These are phyloP conservation scores for Mortierella sp. DNA, from an alignment of 371 early-diverging fungal genomes.

Conservation along the genomic window DNA sequence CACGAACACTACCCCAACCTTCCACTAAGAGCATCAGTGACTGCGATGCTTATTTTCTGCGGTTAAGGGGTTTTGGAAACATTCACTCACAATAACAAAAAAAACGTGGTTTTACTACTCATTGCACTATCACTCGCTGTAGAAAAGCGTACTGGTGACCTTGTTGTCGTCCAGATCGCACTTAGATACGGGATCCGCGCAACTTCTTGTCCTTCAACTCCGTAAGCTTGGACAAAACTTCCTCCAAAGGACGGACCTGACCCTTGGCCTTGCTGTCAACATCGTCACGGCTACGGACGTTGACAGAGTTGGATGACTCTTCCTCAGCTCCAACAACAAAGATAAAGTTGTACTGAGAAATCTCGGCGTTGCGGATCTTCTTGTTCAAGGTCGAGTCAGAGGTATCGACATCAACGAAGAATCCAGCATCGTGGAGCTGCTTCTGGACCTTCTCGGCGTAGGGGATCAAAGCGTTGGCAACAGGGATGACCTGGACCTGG, in stretches of 20 bases:
- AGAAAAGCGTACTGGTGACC: background rate
- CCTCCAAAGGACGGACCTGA: constrained; percentile 79
- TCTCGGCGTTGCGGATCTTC: constrained; percentile 91
- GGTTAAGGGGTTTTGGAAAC: background rate
- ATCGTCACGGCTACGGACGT: constrained; percentile 93
- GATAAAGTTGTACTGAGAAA: constrained; percentile 93
- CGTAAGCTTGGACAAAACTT: constrained; percentile 73
- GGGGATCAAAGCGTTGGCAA: constrained; percentile 72
- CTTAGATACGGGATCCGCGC: constrained; percentile 70
- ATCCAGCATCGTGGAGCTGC: constrained; percentile 78
- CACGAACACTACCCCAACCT: constrained; percentile 10
- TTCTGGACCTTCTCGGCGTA: constrained; percentile 76
- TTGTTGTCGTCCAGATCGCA: background rate
- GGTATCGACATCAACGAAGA: constrained; percentile 92
- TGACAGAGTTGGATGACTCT: constrained; percentile 85
- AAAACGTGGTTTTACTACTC: background rate
- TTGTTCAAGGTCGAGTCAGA: constrained; percentile 94
- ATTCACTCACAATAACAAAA: background rate
- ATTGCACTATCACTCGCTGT: background rate
- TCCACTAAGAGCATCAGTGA: background rate
- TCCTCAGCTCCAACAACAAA: constrained; percentile 96
- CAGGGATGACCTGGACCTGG: constrained; percentile 94
- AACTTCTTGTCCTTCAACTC: constrained; percentile 71
- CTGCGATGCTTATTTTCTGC: constrained; percentile 7
- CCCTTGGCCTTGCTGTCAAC: constrained; percentile 87